A percentile compares a stretch with the other conserved stretches of the same genome.
Conservation (phyloP, 805 yeast species). For the Pichia deserticola region DNA sequence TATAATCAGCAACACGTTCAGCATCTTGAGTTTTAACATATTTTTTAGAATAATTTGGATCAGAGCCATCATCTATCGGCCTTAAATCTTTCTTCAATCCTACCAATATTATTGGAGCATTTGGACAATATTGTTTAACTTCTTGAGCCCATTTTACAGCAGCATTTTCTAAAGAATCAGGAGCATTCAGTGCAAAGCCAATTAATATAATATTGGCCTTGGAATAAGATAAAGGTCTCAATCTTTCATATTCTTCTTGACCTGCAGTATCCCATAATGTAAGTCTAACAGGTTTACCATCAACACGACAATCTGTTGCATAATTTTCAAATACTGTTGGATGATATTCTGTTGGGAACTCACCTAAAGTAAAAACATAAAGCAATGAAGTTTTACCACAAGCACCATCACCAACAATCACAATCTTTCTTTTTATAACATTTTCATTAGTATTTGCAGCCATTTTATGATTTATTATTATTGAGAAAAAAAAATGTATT, state of each 20-base stretch:
- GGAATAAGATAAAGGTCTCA: conserved; percentile 81
- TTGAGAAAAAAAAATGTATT: too few species aligned
- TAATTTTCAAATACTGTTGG: conserved; percentile 94
- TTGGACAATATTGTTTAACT: conserved; percentile 72
- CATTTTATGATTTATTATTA: background rate
- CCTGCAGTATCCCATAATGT: conserved; percentile 97
- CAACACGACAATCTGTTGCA: conserved; percentile 90
- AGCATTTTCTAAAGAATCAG: conserved; percentile 80
- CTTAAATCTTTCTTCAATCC: conserved; percentile 84
- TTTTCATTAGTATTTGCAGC: conserved; percentile 13
- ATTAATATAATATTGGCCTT: conserved; percentile 81
- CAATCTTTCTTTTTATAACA: conserved; percentile 61
- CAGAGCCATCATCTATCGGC: conserved; percentile 28
- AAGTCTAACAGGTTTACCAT: conserved; percentile 82
- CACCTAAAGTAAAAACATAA: conserved; percentile 89
- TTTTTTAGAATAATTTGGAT: conserved; percentile 28
- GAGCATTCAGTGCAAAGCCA: conserved; percentile 79
- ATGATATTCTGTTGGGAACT: conserved; percentile 85
- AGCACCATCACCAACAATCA: conserved; percentile 92
- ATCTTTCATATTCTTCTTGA: conserved; percentile 88
- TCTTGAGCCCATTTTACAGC: conserved; percentile 83
- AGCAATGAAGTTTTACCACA: conserved; percentile 88
- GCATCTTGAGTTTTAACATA: conserved; percentile 55
- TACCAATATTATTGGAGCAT: conserved; percentile 67
- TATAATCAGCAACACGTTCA: conserved; percentile 60